Percentiles rank a stretch among this genome's conserved stretches.
phyloP scores from a whole-genome alignment of 805 yeast genomes.

The Kodamaea lidongshanica region DNA sequence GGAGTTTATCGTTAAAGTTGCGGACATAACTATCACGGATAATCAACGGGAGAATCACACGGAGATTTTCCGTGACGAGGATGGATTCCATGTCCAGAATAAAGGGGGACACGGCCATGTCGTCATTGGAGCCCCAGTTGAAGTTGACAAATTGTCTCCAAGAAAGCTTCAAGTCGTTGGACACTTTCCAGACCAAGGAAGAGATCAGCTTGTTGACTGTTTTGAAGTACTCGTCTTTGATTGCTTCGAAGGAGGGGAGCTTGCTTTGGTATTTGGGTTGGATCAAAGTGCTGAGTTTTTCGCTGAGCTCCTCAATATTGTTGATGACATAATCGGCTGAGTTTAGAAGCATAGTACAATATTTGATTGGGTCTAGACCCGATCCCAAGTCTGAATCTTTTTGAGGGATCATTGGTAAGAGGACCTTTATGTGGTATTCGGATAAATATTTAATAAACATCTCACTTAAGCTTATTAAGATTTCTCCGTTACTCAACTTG shows the following conservation, averaged over 20 bases:
- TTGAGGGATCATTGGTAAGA: conserved; percentile 37
- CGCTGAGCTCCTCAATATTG: conserved; percentile 73
- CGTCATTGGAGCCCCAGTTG: conserved; percentile 51
- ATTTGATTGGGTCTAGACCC: conserved; percentile 56
- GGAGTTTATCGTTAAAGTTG: conserved; percentile 67
- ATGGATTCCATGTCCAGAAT: conserved; percentile 50
- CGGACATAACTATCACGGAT: conserved; percentile 67
- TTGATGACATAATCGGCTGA: conserved; percentile 86
- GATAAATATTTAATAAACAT: conserved; percentile 63
- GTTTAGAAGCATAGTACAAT: conserved; percentile 67
- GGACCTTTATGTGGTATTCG: conserved; percentile 32
- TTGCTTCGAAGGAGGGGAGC: conserved; percentile 46
- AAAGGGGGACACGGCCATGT: conserved; percentile 50
- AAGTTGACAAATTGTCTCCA: conserved; percentile 80
- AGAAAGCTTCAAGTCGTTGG: conserved; percentile 54
- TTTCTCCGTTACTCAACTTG: conserved; percentile 33
- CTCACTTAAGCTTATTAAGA: conserved; percentile 48
- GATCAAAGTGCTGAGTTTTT: conserved; percentile 41
- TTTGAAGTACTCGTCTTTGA: conserved; percentile 51
- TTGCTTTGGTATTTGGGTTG: conserved; percentile 30
- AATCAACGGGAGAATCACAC: conserved; percentile 48
- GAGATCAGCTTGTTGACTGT: conserved; percentile 54
- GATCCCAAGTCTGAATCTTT: conserved; percentile 37
- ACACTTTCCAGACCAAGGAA: conserved; percentile 51
- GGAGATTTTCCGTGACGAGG: conserved; percentile 37